Conservation (phyloP, 345 rosid species). For the Lumnitzera racemosa region DNA sequence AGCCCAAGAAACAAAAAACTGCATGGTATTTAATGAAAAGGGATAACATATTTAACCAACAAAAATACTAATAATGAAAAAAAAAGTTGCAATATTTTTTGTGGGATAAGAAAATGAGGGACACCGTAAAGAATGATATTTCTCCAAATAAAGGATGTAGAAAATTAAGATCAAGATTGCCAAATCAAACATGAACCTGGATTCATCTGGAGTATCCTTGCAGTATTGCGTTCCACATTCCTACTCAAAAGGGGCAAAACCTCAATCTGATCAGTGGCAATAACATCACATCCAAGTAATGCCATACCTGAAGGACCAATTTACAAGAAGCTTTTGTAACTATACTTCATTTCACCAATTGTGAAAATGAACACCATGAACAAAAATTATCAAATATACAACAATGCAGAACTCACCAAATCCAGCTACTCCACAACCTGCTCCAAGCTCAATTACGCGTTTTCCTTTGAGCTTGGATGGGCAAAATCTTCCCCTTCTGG, state of each 20-base stretch:
- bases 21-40: too few relatives aligned
- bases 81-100: too few relatives aligned
- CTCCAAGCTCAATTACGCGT: conserved; percentile 88
- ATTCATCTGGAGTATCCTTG: conserved; percentile 66
- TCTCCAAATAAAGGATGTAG: neutral
- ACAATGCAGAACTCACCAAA: conserved; percentile 56
- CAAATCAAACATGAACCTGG: conserved; percentile 43
- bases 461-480: conserved; percentile 83
- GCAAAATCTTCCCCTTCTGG: conserved; percentile 79
- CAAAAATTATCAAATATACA: neutral
- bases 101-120: neutral
- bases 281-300: conserved; percentile 76
- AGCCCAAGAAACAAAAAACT: too few relatives aligned
- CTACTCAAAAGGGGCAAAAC: conserved; percentile 71
- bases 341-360: too few relatives aligned
- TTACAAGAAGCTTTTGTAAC: conserved; percentile 3
- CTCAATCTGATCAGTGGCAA: conserved; percentile 77
- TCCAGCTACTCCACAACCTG: conserved; percentile 96
- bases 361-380: neutral
- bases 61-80: too few relatives aligned
- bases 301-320: conserved; percentile 64
- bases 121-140: neutral
- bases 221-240: conserved; percentile 73
- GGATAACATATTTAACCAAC: too few relatives aligned
- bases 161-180: neutral